Base-by-base conservation (phyloP, 208 protist species). In the Crithidia fasciculata region DNA sequence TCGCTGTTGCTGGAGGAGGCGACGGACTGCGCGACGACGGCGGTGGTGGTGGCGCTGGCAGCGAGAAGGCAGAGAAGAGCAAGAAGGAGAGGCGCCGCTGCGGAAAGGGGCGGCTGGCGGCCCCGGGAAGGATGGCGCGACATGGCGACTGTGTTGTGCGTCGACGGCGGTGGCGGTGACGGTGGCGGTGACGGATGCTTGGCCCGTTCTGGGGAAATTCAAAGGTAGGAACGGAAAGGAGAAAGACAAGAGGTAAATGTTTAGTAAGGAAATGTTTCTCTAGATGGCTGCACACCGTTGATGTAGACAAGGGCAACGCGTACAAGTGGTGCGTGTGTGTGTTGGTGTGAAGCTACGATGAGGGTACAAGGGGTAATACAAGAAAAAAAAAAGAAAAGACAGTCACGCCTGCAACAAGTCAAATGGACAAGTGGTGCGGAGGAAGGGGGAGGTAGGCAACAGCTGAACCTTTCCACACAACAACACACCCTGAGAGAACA, bases 301-400 rank as follows among this genome's bases (percentile, higher is more conserved):
- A 28, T 28, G 28, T 1, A 28, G 28, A 28, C 28, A 28, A 28
- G 28, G 28, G 1, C 28, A 28, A 28, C 28, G 28, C 28, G 28
- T 28, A 28, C 28, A 2, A 2, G 28, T 1, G 28, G 28, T 28
- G 28, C 28, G 28, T 28, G 28, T 28, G 28, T 28, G 28, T 28
- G 28, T 28, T 28, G 45, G 45, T 15, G 45, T 13, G 2, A 49
- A 49, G 28, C 28, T 13, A 66, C 43, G 45, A 55, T 61, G 28
- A 55, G 15, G 41, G 8, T 36, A 58, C 52, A 69, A 56, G 39
- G 18, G 53, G 10, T 53, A 59, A 0, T 53, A 39, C 19, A 52
- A 61, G 41, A 62, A 2, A 64, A 60, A 69, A 41, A 59, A 45
- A 15, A 71, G 58, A 69, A 41, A 41, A 56, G 67, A 61, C 47